Conservation (phyloP, 2,329 filamentous ascomycete species). For the Sporothrix luriei region DNA sequence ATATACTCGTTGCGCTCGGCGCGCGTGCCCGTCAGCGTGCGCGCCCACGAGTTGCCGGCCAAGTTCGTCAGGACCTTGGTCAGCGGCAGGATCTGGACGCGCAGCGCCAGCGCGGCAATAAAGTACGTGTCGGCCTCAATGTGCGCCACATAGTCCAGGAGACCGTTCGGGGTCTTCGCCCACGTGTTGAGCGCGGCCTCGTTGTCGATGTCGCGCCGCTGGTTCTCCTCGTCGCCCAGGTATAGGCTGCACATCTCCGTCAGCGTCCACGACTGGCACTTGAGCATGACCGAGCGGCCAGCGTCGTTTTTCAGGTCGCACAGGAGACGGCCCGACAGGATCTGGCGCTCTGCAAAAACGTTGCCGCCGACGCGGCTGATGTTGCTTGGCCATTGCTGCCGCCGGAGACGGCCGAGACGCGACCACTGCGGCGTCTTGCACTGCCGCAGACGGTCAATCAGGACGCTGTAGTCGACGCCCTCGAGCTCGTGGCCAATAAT, state of each 20-base stretch:
- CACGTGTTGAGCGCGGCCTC: slow-evolving; percentile 84
- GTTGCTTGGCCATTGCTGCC: slow-evolving; percentile 81
- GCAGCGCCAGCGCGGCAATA: slow-evolving; percentile 85
- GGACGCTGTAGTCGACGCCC: slow-evolving; percentile 90
- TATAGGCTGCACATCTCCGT: slow-evolving; percentile 97
- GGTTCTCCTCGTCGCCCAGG: slow-evolving; percentile 62
- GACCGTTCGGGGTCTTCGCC: slow-evolving; percentile 78
- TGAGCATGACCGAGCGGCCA: slow-evolving; percentile 94
- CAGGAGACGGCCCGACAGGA: slow-evolving; percentile 84
- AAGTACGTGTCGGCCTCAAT: slow-evolving; percentile 96
- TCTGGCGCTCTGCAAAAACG: slow-evolving; percentile 88
- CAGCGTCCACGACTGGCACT: slow-evolving; percentile 96
- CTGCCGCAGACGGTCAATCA: slow-evolving; percentile 82
- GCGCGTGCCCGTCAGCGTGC: slow-evolving; percentile 91
- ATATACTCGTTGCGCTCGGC: slow-evolving; percentile 99
- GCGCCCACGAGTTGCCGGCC: slow-evolving; percentile 96
- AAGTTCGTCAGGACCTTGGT: slow-evolving; percentile 96
- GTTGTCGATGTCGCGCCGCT: slow-evolving; percentile 82
- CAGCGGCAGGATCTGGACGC: slow-evolving; percentile 87
- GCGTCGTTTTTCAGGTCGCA: slow-evolving; percentile 96
- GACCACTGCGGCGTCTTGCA: slow-evolving; percentile 95
- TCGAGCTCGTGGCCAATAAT: slow-evolving; percentile 95
- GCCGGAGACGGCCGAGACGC: slow-evolving; percentile 81
- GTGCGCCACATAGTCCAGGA: slow-evolving; percentile 92
- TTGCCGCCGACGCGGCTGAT: slow-evolving; percentile 84